These are phyloP conservation scores for Microcyclospora tardicrescens DNA, from an alignment of 2,329 filamentous ascomycete genomes.

Conservation along the genomic window DNA sequence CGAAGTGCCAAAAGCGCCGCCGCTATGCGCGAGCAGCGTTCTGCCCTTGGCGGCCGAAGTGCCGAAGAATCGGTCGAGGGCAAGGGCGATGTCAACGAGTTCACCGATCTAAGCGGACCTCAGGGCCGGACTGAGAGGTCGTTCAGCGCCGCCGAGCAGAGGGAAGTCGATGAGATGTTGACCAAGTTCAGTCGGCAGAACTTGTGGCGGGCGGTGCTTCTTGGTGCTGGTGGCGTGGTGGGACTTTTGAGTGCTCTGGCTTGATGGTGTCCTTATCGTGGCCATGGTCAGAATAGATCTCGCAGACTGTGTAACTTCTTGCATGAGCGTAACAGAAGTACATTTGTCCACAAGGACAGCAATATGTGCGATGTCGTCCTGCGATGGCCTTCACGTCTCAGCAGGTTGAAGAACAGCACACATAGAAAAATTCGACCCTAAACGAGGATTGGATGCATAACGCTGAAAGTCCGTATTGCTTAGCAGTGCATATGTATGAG, in stretches of 20 bases:
- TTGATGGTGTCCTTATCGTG: no score
- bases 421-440: no score
- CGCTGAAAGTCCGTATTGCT: no score
- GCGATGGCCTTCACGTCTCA: no score
- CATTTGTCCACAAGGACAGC: no score
- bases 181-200: constrained; percentile 17
- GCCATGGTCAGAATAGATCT: no score
- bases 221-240: constrained; percentile 15
- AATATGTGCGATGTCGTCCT: no score
- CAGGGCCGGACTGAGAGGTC: constrained; percentile 21
- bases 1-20: constrained; percentile 10
- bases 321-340: no score
- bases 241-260: constrained; percentile 11
- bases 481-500: no score
- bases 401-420: no score
- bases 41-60: constrained; percentile 6
- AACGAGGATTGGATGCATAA: no score
- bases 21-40: constrained; percentile 2
- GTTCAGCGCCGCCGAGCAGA: constrained; percentile 26
- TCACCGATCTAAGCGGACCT: constrained; percentile 13
- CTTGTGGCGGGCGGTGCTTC: constrained; percentile 11
- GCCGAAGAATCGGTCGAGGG: constrained; percentile 15
- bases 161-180: constrained; percentile 26
- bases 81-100: constrained; percentile 9
- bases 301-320: no score